phyloP scores from a whole-genome alignment of 2,329 filamentous ascomycete genomes.

The Thielaviopsis populi region DNA sequence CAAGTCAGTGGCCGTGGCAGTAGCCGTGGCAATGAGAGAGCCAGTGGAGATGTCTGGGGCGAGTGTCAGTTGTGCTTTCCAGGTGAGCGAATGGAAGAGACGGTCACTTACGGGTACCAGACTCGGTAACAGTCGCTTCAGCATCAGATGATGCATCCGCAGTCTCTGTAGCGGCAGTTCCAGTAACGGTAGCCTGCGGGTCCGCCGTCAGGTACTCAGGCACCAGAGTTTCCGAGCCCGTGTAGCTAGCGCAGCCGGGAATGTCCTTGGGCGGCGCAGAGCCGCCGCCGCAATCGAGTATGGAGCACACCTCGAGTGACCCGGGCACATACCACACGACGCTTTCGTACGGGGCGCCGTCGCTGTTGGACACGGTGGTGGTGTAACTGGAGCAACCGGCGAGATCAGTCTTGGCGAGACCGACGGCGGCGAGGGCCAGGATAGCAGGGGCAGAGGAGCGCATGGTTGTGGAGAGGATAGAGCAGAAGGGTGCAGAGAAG shows the following conservation, averaged over 20 bases:
- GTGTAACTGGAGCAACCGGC: conserved; percentile 30
- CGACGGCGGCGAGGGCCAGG: conserved; percentile 22
- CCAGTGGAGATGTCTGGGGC: neutral
- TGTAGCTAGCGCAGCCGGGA: conserved; percentile 43
- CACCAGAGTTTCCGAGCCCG: conserved; percentile 39
- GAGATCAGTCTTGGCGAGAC: conserved; percentile 31
- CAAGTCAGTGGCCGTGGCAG: neutral
- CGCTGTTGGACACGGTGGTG: conserved; percentile 23
- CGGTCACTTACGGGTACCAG: neutral
- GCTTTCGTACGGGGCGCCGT: conserved; percentile 28
- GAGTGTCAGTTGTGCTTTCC: neutral
- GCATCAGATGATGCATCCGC: no score
- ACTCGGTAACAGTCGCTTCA: neutral
- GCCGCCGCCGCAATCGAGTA: conserved; percentile 53
- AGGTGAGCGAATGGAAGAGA: neutral
- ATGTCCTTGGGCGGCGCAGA: conserved; percentile 48
- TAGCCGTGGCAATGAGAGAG: neutral
- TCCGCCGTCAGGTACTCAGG: conserved; percentile 30
- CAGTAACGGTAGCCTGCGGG: neutral
- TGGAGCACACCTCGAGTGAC: conserved; percentile 47
- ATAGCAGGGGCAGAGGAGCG: conserved; percentile 21
- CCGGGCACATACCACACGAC: conserved; percentile 46
- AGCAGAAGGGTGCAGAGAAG: neutral
- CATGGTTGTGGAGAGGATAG: conserved; percentile 6
- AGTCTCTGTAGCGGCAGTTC: neutral